A percentile compares a stretch with the other conserved stretches of the same genome.
phyloP scores from a whole-genome alignment of 176 grass and related monocot species.

The Areca catechu region DNA sequence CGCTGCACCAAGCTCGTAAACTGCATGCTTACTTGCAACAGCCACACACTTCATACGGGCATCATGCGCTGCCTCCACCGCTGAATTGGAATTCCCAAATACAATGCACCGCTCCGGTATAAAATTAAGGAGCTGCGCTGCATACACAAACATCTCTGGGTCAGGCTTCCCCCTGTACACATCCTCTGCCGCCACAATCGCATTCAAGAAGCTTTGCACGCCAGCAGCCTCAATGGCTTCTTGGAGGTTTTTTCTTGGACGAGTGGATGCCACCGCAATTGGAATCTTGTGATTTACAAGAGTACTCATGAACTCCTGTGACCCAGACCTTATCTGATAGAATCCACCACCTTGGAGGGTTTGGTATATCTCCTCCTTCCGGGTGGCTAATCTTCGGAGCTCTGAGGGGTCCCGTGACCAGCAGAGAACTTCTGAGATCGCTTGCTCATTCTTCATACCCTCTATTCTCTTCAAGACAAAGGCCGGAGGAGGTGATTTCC shows the following conservation, averaged over 20 bases:
- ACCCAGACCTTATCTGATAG: slow-evolving; percentile 61
- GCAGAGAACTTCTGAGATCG: slow-evolving; percentile 83
- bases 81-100: slow-evolving; percentile 79
- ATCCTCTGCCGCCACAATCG: slow-evolving; percentile 58
- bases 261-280: slow-evolving; percentile 62
- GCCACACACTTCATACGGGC: slow-evolving; percentile 84
- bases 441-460: slow-evolving; percentile 94
- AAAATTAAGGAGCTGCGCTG: slow-evolving; percentile 68
- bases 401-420: slow-evolving; percentile 67
- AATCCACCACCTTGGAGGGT: slow-evolving; percentile 34
- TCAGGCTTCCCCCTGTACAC: slow-evolving; percentile 84
- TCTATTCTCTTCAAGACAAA: slow-evolving; percentile 58
- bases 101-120: slow-evolving; percentile 88
- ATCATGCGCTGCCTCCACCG: slow-evolving; percentile 77
- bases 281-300: slow-evolving; percentile 85
- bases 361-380: slow-evolving; percentile 72
- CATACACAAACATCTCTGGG: slow-evolving; percentile 84
- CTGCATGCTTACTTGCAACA: slow-evolving; percentile 62
- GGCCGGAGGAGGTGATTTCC: slow-evolving; percentile 49
- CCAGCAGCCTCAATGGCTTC: slow-evolving; percentile 61
- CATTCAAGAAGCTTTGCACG: slow-evolving; percentile 42
- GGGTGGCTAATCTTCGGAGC: slow-evolving; percentile 37
- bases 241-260: slow-evolving; percentile 49
- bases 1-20: slow-evolving; percentile 69
- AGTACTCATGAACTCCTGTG: slow-evolving; percentile 76